A percentile compares a stretch with the other conserved stretches of the same genome.
phyloP scores from a whole-genome alignment of 2,329 filamentous ascomycete genomes.

The Zymoseptoria crescenta region DNA sequence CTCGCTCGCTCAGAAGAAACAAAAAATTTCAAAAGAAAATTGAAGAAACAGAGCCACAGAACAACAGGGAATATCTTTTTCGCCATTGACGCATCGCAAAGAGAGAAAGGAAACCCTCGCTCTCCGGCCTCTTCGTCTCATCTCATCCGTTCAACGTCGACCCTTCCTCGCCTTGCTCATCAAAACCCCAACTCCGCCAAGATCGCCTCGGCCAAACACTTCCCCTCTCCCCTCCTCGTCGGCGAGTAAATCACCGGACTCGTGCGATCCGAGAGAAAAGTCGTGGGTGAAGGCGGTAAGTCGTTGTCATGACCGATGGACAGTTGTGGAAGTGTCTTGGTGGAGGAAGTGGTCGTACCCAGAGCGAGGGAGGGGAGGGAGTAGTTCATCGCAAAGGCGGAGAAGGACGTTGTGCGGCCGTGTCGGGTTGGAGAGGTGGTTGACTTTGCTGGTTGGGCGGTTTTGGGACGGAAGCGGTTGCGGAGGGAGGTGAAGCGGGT shows the following conservation, averaged over 20 bases:
- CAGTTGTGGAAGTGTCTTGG: slow-evolving; percentile 7
- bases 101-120: background rate
- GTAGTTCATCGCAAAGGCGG: slow-evolving; percentile 10
- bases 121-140: no score
- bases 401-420: background rate
- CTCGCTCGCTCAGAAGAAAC: slow-evolving; percentile 3
- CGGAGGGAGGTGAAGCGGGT: slow-evolving; percentile 20
- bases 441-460: background rate
- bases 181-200: slow-evolving; percentile 28
- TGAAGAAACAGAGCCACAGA: no score
- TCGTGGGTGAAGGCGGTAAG: slow-evolving; percentile 1
- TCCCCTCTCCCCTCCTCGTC: slow-evolving; percentile 5
- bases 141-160: no score
- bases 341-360: slow-evolving; percentile 12
- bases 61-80: background rate
- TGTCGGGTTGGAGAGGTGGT: background rate
- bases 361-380: slow-evolving; percentile 13
- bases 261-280: background rate
- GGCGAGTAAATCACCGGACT: background rate
- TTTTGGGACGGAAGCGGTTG: slow-evolving; percentile 1
- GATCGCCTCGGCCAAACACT: slow-evolving; percentile 21
- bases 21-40: background rate
- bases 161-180: no score
- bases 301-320: slow-evolving; percentile 1
- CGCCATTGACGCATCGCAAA: background rate